Evolutionary conservation across 371 early-diverging fungal species (phyloP), one percentile per base, ranked within the genome.

Genomic region (Zopfochytrium polystomum): DNA sequence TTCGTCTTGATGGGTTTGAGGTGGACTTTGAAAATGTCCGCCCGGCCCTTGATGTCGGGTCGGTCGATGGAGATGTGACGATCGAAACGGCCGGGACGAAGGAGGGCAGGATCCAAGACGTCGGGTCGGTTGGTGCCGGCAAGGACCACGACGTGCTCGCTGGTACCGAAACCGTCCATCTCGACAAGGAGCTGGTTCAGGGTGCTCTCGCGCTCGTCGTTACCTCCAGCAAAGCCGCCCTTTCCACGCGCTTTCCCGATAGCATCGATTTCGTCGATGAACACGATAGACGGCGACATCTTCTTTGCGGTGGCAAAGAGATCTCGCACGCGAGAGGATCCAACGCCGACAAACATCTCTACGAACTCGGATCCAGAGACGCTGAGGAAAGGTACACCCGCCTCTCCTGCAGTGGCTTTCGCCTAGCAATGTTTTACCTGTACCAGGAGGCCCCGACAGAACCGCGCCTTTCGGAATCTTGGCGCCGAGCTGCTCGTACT

Each of bases 341-440:
- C 99, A 11, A 98, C 98, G 71, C 99, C 99, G 23, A 99, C 99
- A 90, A 98, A 99, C 97, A 99, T 99, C 75, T 98, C 98, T 26
- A 98, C 93, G 70, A 99, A 98, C 73, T 99, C 99, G 15, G 98
- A 95, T n/a, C 99, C 99, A 3, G 95, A 93, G 25, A 99, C 98
- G 49, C 90, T 90, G 47, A 97, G 75, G 80, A 99, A 99, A 2
- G 98, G 94, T 5, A 96, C 96, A 27, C 92, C 95, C 4, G 98
- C 98, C 74, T 99, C 98, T 51, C 98, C 98, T 0, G 99, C 99
- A 0, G 98, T 96, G 0, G 99, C 99, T 76, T 98, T 98, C 42
- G 99, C 99, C 47, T n/a, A 99, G 72, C 51, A 99, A 76, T 1
- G 99, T 98, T 75, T 99, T 99, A 68, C 98, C 96, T 0, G 99